phyloP scores from a whole-genome alignment of 2,329 filamentous ascomycete species.

The Sclerotinia borealis region DNA sequence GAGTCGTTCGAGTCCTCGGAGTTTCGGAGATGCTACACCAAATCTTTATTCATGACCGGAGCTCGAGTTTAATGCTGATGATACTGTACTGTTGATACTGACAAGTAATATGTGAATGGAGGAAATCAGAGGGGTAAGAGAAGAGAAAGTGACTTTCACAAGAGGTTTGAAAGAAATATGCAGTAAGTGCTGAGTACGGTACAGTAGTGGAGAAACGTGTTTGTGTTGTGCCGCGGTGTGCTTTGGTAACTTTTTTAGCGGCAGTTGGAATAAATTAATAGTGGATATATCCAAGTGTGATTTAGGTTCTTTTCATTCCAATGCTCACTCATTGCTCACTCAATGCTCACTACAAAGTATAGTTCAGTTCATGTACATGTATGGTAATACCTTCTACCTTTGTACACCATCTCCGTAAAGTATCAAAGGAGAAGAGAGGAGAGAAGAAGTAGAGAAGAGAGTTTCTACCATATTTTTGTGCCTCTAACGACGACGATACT shows the following conservation, averaged over 20 bases:
- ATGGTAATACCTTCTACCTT: neutral
- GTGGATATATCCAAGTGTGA: neutral
- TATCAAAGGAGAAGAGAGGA: neutral
- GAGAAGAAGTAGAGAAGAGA: neutral
- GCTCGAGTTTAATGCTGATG: too few species aligned
- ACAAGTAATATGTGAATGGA: neutral
- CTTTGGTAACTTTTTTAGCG: neutral
- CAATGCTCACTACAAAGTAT: too few species aligned
- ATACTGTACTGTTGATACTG: too few species aligned
- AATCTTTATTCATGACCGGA: neutral
- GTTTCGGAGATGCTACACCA: neutral
- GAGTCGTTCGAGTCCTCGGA: neutral
- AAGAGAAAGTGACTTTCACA: neutral
- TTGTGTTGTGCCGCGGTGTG: neutral
- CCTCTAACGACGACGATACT: neutral
- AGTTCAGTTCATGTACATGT: too few species aligned
- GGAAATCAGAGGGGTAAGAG: neutral
- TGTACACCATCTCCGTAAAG: neutral
- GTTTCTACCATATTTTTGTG: too few species aligned
- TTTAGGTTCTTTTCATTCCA: neutral
- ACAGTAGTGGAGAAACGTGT: neutral
- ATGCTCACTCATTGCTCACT: too few species aligned
- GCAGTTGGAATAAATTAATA: neutral
- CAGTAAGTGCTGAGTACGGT: too few species aligned
- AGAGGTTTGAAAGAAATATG: neutral